A percentile compares a stretch with the other conserved stretches of the same genome.
Evolutionary conservation across 2,329 filamentous ascomycete genomes (phyloP).

Genomic region (Fusarium nygamai): DNA sequence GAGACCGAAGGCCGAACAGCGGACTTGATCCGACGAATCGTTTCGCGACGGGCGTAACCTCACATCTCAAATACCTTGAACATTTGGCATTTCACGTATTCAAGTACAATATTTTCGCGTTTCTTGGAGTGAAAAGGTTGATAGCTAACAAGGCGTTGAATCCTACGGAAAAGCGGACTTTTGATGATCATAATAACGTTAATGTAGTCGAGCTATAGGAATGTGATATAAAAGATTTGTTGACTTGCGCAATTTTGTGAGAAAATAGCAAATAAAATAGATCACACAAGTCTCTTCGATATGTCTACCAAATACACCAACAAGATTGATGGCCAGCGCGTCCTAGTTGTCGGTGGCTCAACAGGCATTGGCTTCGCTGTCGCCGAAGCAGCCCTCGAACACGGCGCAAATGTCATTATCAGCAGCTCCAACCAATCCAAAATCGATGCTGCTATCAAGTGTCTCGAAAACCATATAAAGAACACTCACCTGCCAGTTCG

Average conservation of each 20-base stretch:
- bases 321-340: background rate
- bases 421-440: background rate
- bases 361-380: background rate
- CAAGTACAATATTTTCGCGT: accelerated
- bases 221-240: background rate
- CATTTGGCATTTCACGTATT: background rate
- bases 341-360: background rate
- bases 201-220: no score
- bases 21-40: background rate
- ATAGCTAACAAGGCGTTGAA: background rate
- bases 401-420: background rate
- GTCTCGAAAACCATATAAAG: accelerated
- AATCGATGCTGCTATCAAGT: background rate
- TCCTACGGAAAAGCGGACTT: background rate
- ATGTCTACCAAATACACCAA: background rate
- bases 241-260: accelerated
- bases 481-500: accelerated
- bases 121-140: background rate
- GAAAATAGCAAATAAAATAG: accelerated
- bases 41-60: background rate
- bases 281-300: accelerated
- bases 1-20: background rate
- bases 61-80: no score
- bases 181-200: background rate
- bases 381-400: background rate